Base-by-base conservation (phyloP, 164 flowering plant genomes). In the Cinnamomum chago region DNA sequence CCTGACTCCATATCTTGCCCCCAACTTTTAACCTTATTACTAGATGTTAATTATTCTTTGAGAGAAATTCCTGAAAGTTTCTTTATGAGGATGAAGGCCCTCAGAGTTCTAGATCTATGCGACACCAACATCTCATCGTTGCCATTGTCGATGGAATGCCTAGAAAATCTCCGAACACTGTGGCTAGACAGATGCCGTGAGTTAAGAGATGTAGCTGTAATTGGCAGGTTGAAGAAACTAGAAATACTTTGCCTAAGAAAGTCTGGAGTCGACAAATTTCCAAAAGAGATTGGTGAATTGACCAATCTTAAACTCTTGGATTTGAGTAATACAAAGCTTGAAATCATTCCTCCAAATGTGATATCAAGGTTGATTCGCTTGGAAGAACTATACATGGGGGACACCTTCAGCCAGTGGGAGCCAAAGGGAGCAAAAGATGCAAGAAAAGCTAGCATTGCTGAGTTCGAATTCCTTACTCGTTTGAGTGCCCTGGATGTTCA, bases 11-110 rank as follows among this genome's bases (percentile, higher is more conserved):
- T 68, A 47, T 25, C 22, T 2, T 79, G 72, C 51, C 76, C 75
- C 20, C 35, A 66, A 3, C 67, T 78, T 20, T 50, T 13, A 18
- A 79, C 64, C 18, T 55, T 79, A 23, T 24, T 67, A 3, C 14
- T 78, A 23, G 25, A 20, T 1, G 23, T 60, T 4, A 67, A 72
- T 25, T 7, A 20, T 24, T 72, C 20, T 24, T 30, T 50, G 15
- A 3, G 27, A 10, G 14, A 24, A 3, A 75, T 75, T 14, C 72
- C 71, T 12, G 52, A 58, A 2, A 22, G 1, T 33, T 79, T 72
- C 68, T 79, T 75, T 68, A 64, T 67, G 28, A n/a, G 60, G 28
- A 67, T 75, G 75, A 72, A 72, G 30, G 18, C 68, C 24, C 77
- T 68, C 20, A 17, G 11, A 22, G 73, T 72, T 25, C 30, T 79